Evolutionary conservation across 1,284 basidiomycete species (phyloP), one percentile per base, ranked within the genome.

Genomic region (Boletellus sp.): DNA sequence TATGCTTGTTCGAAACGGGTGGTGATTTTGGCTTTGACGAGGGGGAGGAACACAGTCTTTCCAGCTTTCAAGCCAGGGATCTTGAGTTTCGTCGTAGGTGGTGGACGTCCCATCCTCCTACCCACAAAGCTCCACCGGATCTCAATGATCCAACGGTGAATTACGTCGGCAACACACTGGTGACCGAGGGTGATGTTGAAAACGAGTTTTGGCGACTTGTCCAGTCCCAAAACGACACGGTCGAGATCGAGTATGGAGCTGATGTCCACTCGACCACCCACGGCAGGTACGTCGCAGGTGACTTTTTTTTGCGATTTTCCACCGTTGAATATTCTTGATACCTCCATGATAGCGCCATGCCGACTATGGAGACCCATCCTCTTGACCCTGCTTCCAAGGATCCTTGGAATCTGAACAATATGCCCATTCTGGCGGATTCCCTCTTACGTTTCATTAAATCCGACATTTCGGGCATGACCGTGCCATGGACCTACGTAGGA

Each of bases 401-500:
- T 70, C 87, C 90, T 0, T 99, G 97, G 97, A 99, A 99, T 69
- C 74, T 99, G 61, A 98, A 98, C 75, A 99, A 98, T 63, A 88
- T 99, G 47, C 91, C 95, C 8, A 95, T 97, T 58, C 70, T 94
- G 7, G 79, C 85, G 2, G 90, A 94, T 50, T 97, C 93, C 49
- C 80, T 95, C 39, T 77, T 93, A 44, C 82, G 88, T 19, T 99
- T 90, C 72, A 97, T 99, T 76, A 97, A 97, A 73, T 95, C 93
- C 6, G 96, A 99, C 70, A 97, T 99, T 53, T 98, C 94, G 50
- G 97, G 97, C 18, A 99, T 99, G 97, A 99, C 97, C 0, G 93
- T 98, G 5, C 97, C 97, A 8, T 99, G 97, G 97, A 97, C 95
- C 50, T 99, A 99, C 70, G 93, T 99, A 53, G 97, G 97, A 46